Percentiles rank a stretch among this genome's conserved stretches.
phyloP scores from a whole-genome alignment of 768 basidiomycete species.

The Lactarius pseudohatsudake region DNA sequence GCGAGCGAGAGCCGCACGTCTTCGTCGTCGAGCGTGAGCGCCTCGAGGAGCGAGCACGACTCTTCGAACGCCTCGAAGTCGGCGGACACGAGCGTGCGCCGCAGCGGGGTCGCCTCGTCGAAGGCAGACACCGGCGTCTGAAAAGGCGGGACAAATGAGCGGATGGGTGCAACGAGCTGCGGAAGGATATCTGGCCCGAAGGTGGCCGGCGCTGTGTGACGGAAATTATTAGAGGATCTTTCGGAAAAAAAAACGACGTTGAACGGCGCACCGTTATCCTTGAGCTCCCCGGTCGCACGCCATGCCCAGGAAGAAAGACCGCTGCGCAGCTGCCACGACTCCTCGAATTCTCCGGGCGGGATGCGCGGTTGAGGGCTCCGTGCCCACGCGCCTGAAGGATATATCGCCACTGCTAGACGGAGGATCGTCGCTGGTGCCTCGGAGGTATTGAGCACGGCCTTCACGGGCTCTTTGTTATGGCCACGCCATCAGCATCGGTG shows the following conservation, averaged over 20 bases:
- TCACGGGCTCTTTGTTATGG: slow-evolving; percentile 61
- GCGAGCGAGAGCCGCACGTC: slow-evolving; percentile 72
- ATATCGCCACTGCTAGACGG: slow-evolving; percentile 64
- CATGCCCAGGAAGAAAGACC: slow-evolving; percentile 75
- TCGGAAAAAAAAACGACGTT: not conserved
- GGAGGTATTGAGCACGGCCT: slow-evolving; percentile 61
- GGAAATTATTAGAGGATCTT: slow-evolving; percentile 1
- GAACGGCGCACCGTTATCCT: slow-evolving; percentile 58
- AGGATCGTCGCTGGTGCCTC: slow-evolving; percentile 70
- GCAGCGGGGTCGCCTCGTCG: slow-evolving; percentile 41
- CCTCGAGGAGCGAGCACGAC: slow-evolving; percentile 72
- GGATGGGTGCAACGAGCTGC: slow-evolving; percentile 56
- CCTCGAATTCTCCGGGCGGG: slow-evolving; percentile 38
- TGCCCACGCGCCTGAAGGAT: slow-evolving; percentile 70
- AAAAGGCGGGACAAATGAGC: slow-evolving; percentile 59
- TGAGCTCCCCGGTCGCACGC: slow-evolving; percentile 70
- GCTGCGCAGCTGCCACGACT: slow-evolving; percentile 66
- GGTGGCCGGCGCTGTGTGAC: slow-evolving; percentile 48
- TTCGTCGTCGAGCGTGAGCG: slow-evolving; percentile 74
- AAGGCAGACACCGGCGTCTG: slow-evolving; percentile 39
- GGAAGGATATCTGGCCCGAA: slow-evolving; percentile 66
- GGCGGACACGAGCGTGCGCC: slow-evolving; percentile 49
- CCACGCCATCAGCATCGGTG: slow-evolving; percentile 1
- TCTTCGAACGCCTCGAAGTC: slow-evolving; percentile 77
- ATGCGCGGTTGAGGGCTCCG: slow-evolving; percentile 34